Evolutionary conservation across 2,329 filamentous ascomycete genomes (phyloP).

Genomic region (Curvularia lunata): DNA sequence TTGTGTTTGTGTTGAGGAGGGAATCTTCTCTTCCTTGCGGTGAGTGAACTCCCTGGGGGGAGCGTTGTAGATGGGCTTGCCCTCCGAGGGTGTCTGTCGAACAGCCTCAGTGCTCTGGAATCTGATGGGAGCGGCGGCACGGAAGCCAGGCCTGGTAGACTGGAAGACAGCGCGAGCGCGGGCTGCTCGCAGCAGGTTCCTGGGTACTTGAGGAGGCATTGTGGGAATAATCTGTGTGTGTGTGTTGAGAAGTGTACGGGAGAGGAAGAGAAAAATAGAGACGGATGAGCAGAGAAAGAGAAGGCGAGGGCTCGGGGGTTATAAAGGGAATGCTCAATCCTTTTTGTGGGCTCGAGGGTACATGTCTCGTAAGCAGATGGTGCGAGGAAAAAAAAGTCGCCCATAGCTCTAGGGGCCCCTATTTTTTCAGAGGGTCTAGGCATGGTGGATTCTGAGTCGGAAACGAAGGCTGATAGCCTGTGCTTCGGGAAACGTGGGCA

Average conservation of each 20-base stretch:
- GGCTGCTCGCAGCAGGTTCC: slow-evolving; percentile 20
- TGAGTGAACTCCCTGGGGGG: slow-evolving; percentile 10
- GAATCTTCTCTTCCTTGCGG: slow-evolving; percentile 14
- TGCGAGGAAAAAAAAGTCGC: slow-evolving; percentile 15
- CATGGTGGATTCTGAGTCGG: slow-evolving; percentile 21
- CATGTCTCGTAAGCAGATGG: slow-evolving; percentile 9
- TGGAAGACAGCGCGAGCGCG: slow-evolving; percentile 21
- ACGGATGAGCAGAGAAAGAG: slow-evolving; percentile 11
- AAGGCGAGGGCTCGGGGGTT: slow-evolving; percentile 4
- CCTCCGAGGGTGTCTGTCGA: slow-evolving; percentile 10
- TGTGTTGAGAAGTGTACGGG: neutral
- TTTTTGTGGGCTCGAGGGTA: slow-evolving; percentile 19
- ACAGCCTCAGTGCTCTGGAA: slow-evolving; percentile 20
- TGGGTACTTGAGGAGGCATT: slow-evolving; percentile 23
- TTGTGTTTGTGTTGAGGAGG: neutral
- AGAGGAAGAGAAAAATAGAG: neutral
- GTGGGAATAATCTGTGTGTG: neutral
- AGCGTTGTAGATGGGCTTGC: slow-evolving; percentile 12
- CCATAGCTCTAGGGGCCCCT: slow-evolving; percentile 12
- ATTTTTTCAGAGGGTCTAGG: slow-evolving; percentile 21
- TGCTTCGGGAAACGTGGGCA: slow-evolving; percentile 19
- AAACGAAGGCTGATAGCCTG: slow-evolving; percentile 18
- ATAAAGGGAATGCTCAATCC: slow-evolving; percentile 13
- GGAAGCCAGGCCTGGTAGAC: slow-evolving; percentile 15
- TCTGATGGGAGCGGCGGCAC: slow-evolving; percentile 10